These are phyloP conservation scores for Penicillium verhagenii DNA, from an alignment of 495 filamentous ascomycete species.

Conservation along the genomic window DNA sequence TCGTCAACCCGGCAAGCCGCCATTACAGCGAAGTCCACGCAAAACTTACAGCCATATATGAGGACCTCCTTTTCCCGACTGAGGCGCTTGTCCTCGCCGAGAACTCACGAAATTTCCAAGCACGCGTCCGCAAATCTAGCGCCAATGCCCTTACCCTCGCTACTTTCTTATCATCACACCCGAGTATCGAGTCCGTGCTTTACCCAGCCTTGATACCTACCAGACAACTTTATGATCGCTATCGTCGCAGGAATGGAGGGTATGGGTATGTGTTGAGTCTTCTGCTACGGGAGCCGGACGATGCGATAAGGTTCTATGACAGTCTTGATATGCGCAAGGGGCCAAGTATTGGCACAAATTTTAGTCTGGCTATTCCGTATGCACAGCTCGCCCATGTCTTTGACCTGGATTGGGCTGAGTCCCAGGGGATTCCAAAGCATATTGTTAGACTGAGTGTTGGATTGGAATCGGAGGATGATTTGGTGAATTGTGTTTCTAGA, in stretches of 20 bases:
- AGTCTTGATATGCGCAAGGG: slow-evolving; percentile 22
- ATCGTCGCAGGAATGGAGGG: slow-evolving; percentile 12
- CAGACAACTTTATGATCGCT: slow-evolving; percentile 13
- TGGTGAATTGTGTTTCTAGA: background rate
- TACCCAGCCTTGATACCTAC: slow-evolving; percentile 15
- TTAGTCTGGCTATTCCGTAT: slow-evolving; percentile 19
- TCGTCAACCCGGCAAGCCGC: slow-evolving; percentile 12
- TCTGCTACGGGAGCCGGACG: slow-evolving; percentile 12
- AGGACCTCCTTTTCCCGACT: slow-evolving; percentile 19
- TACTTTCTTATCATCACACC: slow-evolving; percentile 12
- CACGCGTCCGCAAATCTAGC: slow-evolving; percentile 16
- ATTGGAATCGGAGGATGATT: slow-evolving; percentile 8
- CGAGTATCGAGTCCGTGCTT: slow-evolving; percentile 10
- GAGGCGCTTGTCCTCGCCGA: slow-evolving; percentile 15
- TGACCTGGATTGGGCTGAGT: slow-evolving; percentile 23
- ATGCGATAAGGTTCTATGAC: slow-evolving; percentile 21
- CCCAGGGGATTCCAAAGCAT: slow-evolving; percentile 14
- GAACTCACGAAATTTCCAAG: slow-evolving; percentile 16
- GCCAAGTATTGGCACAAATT: slow-evolving; percentile 26
- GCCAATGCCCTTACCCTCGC: slow-evolving; percentile 10
- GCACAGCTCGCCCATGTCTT: slow-evolving; percentile 13
- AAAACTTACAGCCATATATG: background rate
- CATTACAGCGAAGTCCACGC: slow-evolving; percentile 8
- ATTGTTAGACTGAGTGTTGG: slow-evolving; percentile 27
- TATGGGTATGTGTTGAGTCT: slow-evolving; percentile 21